Percentiles rank a stretch among this genome's conserved stretches.
These are phyloP conservation scores for Alternaria metachromatica DNA, from an alignment of 2,329 filamentous ascomycete genomes.

Conservation along the genomic window DNA sequence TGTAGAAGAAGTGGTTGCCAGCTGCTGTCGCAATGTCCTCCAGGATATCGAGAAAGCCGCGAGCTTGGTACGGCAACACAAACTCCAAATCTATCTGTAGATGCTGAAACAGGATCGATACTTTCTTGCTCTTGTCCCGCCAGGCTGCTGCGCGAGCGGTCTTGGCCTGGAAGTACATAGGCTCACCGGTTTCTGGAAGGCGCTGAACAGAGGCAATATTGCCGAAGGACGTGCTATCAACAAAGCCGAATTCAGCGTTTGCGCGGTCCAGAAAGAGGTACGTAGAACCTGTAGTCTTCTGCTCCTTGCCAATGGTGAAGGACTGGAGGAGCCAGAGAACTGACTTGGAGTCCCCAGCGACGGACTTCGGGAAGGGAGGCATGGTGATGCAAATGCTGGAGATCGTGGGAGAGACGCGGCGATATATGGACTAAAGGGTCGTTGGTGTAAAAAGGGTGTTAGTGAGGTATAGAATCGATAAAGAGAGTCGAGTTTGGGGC, in stretches of 20 bases:
- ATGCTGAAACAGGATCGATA: slow-evolving; percentile 19
- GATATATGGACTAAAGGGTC: background rate
- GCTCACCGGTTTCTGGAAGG: slow-evolving; percentile 16
- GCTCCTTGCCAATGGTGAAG: slow-evolving; percentile 14
- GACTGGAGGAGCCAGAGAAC: slow-evolving; percentile 16
- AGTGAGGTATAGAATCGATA: background rate
- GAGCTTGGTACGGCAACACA: slow-evolving; percentile 1
- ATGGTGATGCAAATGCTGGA: background rate
- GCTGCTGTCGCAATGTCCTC: slow-evolving; percentile 7
- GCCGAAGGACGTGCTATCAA: background rate
- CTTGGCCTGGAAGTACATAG: slow-evolving; percentile 21
- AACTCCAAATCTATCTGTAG: slow-evolving; percentile 28
- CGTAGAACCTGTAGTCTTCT: background rate
- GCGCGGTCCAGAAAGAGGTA: slow-evolving; percentile 20
- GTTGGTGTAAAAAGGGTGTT: background rate
- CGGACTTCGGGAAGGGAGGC: background rate
- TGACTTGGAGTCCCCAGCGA: background rate
- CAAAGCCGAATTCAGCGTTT: slow-evolving; percentile 25
- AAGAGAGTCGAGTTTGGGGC: background rate
- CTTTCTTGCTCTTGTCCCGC: slow-evolving; percentile 20
- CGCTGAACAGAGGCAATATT: slow-evolving; percentile 4
- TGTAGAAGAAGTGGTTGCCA: slow-evolving; percentile 18
- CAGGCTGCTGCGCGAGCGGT: slow-evolving; percentile 17
- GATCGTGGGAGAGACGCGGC: background rate
- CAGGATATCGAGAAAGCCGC: slow-evolving; percentile 15